Base-by-base conservation (phyloP, 352 stramenopile genomes). In the Phytophthora boehmeriae region DNA sequence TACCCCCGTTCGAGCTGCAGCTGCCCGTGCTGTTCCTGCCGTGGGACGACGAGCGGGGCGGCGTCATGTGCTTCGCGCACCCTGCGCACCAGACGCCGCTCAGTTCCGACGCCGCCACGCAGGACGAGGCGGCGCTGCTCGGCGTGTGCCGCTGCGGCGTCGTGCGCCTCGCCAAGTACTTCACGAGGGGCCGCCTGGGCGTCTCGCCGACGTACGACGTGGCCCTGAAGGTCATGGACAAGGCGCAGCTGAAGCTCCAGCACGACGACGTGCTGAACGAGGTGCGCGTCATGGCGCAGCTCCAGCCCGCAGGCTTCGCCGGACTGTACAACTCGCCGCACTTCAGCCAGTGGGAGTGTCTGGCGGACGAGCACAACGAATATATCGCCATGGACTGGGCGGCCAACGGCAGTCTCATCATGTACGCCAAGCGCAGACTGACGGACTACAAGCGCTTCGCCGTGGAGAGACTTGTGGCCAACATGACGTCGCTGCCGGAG, bases 361-460 rank as follows among this genome's bases (percentile, higher is more conserved):
- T 71, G 39, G 70, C 71, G 8, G 84, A 93, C 51, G 59, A 59
- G 11, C 59, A 66, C 54, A 93, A 93, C 57, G 84, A 93, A 64
- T 93, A 93, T 63, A 92, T 93, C 36, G 81, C 84, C 2, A 91
- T 82, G 70, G 84, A 93, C 50, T 88, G 73, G 50, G 84, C 78
- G 0, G 70, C 82, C 23, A 93, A 93, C 32, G 84, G 82, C 25
- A 86, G 70, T 32, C 48, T 93, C 17, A 62, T 90, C 46, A 73
- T 83, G 68, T 93, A 90, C 63, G 75, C 82, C 17, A 86, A 88
- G 68, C 54, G 72, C 0, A 57, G 81, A 10, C 62, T 93, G 9
- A 88, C 80, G 5, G 74, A 93, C 42, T 88, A 88, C 66, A 89
- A 89, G 65, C 69, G 73, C 8, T 86, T 88, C 30, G 79, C 79